Conservation (phyloP, 805 yeast genomes). For the Saccharomycopsis selenospora region DNA sequence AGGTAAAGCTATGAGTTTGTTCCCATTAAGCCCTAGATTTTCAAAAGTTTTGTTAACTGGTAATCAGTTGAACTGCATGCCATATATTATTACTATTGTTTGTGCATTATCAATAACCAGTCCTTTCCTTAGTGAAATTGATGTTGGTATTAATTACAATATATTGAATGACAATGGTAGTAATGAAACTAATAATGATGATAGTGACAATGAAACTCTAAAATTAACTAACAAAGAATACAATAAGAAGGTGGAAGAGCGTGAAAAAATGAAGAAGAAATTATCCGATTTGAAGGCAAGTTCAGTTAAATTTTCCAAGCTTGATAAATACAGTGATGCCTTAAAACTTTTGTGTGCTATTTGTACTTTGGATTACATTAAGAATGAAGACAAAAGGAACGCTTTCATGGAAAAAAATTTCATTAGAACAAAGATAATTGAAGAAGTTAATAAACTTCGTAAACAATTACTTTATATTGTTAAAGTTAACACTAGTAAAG, state of each 20-base stretch:
- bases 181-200: constrained; percentile 26
- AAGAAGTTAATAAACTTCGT: constrained; percentile 75
- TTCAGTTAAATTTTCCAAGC: constrained; percentile 49
- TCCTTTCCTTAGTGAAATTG: constrained; percentile 73
- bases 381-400: constrained; percentile 34
- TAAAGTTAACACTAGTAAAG: constrained; percentile 53
- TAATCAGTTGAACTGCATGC: constrained; percentile 77
- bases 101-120: constrained; percentile 92
- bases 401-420: constrained; percentile 54
- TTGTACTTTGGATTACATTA: constrained; percentile 79
- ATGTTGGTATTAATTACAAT: constrained; percentile 46
- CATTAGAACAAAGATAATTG: constrained; percentile 73
- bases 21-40: constrained; percentile 91
- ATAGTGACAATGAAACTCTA: constrained; percentile 25
- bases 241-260: constrained; percentile 32
- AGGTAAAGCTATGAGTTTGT: constrained; percentile 80
- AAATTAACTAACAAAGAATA: constrained; percentile 30
- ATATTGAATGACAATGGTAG: constrained; percentile 16
- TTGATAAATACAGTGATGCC: constrained; percentile 73
- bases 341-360: constrained; percentile 70
- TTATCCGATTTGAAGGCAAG: constrained; percentile 52
- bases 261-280: constrained; percentile 32
- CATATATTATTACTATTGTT: constrained; percentile 85
- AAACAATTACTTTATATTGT: constrained; percentile 74
- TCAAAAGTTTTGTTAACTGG: constrained; percentile 86